Conservation (phyloP, 1,139 yeast species). For the Komagataea norvegica region DNA sequence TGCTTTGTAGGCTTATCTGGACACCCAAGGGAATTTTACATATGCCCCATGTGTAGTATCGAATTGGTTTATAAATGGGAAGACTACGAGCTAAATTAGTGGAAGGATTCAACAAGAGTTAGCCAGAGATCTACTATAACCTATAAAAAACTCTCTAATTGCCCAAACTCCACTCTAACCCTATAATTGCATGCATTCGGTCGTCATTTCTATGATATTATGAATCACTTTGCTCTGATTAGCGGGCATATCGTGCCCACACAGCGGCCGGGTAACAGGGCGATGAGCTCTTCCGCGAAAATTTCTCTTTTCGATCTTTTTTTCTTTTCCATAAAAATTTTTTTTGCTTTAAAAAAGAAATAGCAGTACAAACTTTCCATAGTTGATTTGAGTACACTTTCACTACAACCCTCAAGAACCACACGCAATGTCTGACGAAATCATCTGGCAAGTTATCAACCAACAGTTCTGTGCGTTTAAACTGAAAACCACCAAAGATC, state of each 20-base stretch:
- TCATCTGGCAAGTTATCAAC: constrained; percentile 88
- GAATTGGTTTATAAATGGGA: neutral
- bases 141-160: neutral
- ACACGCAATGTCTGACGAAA: constrained; percentile 37
- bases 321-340: constrained; percentile 5
- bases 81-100: neutral
- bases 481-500: constrained; percentile 72
- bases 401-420: constrained; percentile 2
- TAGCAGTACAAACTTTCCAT: neutral
- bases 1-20: too few relatives aligned
- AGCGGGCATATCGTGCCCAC: neutral
- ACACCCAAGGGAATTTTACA: too few relatives aligned
- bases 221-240: constrained; percentile 3
- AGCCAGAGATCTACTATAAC: neutral
- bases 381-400: neutral
- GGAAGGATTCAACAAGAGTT: neutral
- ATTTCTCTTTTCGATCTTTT: constrained; percentile 1
- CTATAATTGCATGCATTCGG: neutral
- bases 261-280: constrained; percentile 4
- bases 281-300: constrained; percentile 11
- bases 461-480: constrained; percentile 88
- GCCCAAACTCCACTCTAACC: neutral
- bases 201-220: neutral
- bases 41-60: too few relatives aligned
- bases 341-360: constrained; percentile 5